Evolutionary conservation across 495 filamentous ascomycete genomes (phyloP).

Genomic region (Penicillium waksmanii): DNA sequence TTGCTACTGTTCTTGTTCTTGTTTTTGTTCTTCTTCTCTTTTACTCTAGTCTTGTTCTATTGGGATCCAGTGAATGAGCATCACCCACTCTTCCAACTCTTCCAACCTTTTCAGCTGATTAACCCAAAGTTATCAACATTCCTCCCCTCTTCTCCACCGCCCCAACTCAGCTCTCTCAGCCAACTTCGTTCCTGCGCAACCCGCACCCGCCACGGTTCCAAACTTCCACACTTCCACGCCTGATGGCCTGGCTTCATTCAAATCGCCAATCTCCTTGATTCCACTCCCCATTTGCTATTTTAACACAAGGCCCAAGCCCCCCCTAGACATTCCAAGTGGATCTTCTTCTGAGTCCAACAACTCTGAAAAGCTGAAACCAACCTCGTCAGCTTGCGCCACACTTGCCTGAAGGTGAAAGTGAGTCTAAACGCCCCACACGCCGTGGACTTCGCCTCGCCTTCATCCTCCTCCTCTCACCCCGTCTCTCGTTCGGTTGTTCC

Average conservation of each 20-base stretch:
- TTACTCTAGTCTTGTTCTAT: background rate
- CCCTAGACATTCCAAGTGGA: slow-evolving; percentile 22
- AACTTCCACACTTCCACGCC: slow-evolving; percentile 20
- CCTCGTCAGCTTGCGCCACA: slow-evolving; percentile 56
- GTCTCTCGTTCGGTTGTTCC: slow-evolving; percentile 12
- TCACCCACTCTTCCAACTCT: background rate
- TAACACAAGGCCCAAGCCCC: slow-evolving; percentile 27
- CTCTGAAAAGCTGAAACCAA: slow-evolving; percentile 46
- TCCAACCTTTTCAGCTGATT: background rate
- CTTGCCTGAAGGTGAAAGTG: slow-evolving; percentile 31
- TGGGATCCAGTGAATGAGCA: background rate
- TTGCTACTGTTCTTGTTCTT: background rate
- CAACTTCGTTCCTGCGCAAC: slow-evolving; percentile 21
- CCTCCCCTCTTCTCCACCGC: slow-evolving; percentile 5
- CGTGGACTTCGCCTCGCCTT: slow-evolving; percentile 33
- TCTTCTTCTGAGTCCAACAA: slow-evolving; percentile 31
- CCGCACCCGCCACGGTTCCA: slow-evolving; percentile 23
- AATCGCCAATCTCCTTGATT: slow-evolving; percentile 23
- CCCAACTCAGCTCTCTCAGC: background rate
- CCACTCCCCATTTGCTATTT: slow-evolving; percentile 16
- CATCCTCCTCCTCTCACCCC: slow-evolving; percentile 16
- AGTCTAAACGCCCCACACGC: slow-evolving; percentile 44
- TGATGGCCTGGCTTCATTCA: slow-evolving; percentile 16
- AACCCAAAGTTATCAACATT: slow-evolving; percentile 4
- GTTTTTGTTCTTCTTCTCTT: background rate